A percentile compares a stretch with the other conserved stretches of the same genome.
Conservation (phyloP, 768 basidiomycete species). For the Collybia sordida region DNA sequence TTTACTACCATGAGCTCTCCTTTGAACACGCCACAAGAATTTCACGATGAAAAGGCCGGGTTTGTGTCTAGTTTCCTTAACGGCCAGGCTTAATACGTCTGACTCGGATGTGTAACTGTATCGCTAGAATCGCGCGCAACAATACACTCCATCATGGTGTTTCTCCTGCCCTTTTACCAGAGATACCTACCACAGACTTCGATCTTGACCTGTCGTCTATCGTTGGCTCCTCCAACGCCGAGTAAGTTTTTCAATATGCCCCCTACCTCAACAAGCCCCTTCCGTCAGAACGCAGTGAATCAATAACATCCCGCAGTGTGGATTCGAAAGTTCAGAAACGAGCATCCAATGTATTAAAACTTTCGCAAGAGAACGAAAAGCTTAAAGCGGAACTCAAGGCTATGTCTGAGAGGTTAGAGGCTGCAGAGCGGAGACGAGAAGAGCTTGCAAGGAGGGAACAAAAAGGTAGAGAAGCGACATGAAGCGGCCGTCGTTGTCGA, state of each 20-base stretch:
- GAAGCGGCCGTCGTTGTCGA: slow-evolving; percentile 15
- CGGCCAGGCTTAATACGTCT: slow-evolving; percentile 23
- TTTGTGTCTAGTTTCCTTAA: slow-evolving; percentile 23
- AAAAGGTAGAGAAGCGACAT: slow-evolving; percentile 3
- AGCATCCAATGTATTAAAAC: slow-evolving; percentile 73
- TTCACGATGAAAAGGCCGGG: slow-evolving; percentile 26
- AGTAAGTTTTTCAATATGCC: slow-evolving; percentile 43
- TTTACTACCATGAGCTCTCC: slow-evolving; percentile 29
- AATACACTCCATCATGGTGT: slow-evolving; percentile 4
- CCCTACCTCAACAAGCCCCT: slow-evolving; percentile 7
- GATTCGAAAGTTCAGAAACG: slow-evolving; percentile 61
- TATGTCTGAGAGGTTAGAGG: slow-evolving; percentile 74
- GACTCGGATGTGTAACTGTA: slow-evolving; percentile 25
- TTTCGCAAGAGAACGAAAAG: slow-evolving; percentile 78
- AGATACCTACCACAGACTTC: slow-evolving; percentile 50
- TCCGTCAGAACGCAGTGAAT: slow-evolving; percentile 14
- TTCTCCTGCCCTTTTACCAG: slow-evolving; percentile 30
- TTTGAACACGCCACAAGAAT: slow-evolving; percentile 5
- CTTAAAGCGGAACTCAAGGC: slow-evolving; percentile 73
- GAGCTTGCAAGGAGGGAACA: slow-evolving; percentile 37
- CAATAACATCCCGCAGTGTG: slow-evolving; percentile 30
- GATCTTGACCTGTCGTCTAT: slow-evolving; percentile 45
- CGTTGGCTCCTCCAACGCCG: slow-evolving; percentile 35
- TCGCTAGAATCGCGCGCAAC: slow-evolving; percentile 18
- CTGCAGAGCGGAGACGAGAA: slow-evolving; percentile 63